Evolutionary conservation across 2,329 filamentous ascomycete genomes (phyloP).

Genomic region (Phaeophleospora eucalypticola): DNA sequence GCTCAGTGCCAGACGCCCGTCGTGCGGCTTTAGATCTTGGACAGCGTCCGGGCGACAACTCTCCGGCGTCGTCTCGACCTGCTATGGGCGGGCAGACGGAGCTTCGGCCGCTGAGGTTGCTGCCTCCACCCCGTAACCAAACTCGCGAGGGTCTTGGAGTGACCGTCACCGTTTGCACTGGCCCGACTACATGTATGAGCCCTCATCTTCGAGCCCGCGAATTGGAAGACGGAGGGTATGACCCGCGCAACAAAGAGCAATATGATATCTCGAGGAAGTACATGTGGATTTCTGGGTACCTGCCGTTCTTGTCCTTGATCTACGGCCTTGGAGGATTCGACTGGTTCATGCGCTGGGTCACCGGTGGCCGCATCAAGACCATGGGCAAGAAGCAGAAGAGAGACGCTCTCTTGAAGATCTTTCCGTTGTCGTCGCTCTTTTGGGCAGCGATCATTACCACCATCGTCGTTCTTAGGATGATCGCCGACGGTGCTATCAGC

Average conservation of each 20-base stretch:
- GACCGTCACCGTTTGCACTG: too few relatives aligned
- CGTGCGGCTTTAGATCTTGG: neutral
- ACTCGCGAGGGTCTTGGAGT: neutral
- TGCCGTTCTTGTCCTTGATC: conserved; percentile 13
- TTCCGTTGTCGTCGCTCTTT: conserved; percentile 18
- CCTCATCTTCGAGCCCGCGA: too few relatives aligned
- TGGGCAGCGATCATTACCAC: too few relatives aligned
- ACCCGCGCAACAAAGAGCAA: too few relatives aligned
- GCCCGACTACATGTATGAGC: too few relatives aligned
- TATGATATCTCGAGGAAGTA: neutral
- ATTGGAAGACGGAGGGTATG: too few relatives aligned
- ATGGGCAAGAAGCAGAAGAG: conserved; percentile 23
- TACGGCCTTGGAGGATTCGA: conserved; percentile 25
- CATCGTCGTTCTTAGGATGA: neutral
- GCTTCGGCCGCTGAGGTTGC: too few relatives aligned
- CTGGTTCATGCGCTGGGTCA: conserved; percentile 15
- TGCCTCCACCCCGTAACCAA: neutral
- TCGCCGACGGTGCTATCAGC: too few relatives aligned
- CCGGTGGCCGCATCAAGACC: conserved; percentile 17
- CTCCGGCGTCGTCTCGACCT: neutral
- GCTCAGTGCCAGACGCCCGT: too few relatives aligned
- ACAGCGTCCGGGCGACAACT: neutral
- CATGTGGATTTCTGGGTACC: neutral
- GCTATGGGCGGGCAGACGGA: conserved; percentile 3
- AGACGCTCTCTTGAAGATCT: conserved; percentile 15